A percentile compares a stretch with the other conserved stretches of the same genome.
Conservation (phyloP, 495 filamentous ascomycete species). For the Viridothelium virens region DNA sequence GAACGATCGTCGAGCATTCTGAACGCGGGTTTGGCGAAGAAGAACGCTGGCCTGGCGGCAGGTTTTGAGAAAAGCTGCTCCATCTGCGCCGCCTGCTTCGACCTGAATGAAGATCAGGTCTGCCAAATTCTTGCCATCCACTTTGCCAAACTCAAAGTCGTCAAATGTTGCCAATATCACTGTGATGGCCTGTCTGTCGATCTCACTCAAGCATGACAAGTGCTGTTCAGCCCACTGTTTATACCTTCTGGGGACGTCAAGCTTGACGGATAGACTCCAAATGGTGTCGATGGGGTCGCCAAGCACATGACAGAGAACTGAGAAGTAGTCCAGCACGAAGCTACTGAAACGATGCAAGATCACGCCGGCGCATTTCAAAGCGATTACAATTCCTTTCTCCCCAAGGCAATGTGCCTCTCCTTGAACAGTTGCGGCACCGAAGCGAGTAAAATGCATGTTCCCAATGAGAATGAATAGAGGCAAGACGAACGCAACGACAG, state of each 20-base stretch:
- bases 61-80: slow-evolving; percentile 4
- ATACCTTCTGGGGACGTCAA: slow-evolving; percentile 5
- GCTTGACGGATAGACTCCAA: slow-evolving; percentile 14
- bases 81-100: slow-evolving; percentile 6
- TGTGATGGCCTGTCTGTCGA: neutral
- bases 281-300: slow-evolving; percentile 21
- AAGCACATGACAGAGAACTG: slow-evolving; percentile 16
- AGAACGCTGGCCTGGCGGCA: slow-evolving; percentile 10
- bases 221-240: neutral
- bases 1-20: slow-evolving; percentile 16
- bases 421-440: slow-evolving; percentile 7
- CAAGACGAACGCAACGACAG: slow-evolving; percentile 15
- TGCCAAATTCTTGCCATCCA: neutral
- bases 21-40: slow-evolving; percentile 15
- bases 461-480: slow-evolving; percentile 19
- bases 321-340: slow-evolving; percentile 15
- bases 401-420: neutral
- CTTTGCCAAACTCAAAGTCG: slow-evolving; percentile 14
- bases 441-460: slow-evolving; percentile 21
- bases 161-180: slow-evolving; percentile 12
- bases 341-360: neutral
- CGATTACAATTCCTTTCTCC: too few species aligned
- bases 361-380: neutral
- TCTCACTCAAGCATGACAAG: neutral
- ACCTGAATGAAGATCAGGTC: neutral